A percentile compares a stretch with the other conserved stretches of the same genome.
phyloP scores from a whole-genome alignment of 2,329 filamentous ascomycete genomes.

The Dactylella cylindrospora region DNA sequence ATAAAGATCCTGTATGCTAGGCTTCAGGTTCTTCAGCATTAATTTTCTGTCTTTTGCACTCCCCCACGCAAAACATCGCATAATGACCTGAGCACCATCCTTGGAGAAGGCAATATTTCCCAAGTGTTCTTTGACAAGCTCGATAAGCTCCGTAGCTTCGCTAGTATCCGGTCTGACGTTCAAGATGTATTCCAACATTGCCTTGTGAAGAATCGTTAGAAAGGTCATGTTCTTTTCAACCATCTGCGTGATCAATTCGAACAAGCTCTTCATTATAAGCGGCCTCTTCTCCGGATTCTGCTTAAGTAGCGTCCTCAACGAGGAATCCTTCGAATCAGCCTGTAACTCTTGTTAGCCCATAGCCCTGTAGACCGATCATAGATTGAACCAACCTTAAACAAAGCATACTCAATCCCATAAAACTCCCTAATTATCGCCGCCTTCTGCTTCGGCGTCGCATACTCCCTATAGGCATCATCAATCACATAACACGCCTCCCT shows the following conservation, averaged over 20 bases:
- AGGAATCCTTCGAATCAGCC: slow-evolving; percentile 59
- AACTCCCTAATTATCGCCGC: slow-evolving; percentile 83
- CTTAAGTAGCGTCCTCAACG: slow-evolving; percentile 73
- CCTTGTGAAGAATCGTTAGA: slow-evolving; percentile 97
- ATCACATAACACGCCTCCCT: slow-evolving; percentile 96
- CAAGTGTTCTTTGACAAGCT: slow-evolving; percentile 88
- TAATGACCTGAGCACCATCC: slow-evolving; percentile 79
- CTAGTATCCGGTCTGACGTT: slow-evolving; percentile 74
- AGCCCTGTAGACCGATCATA: slow-evolving; percentile 42
- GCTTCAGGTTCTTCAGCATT: slow-evolving; percentile 85
- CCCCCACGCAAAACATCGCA: slow-evolving; percentile 77
- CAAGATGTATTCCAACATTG: slow-evolving; percentile 94
- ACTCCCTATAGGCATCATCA: slow-evolving; percentile 90
- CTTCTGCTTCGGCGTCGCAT: slow-evolving; percentile 84
- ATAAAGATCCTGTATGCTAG: slow-evolving; percentile 81
- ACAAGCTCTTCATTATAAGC: slow-evolving; percentile 80
- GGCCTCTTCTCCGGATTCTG: slow-evolving; percentile 80
- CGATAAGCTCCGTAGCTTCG: slow-evolving; percentile 83
- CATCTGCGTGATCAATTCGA: slow-evolving; percentile 84
- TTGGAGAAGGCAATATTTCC: slow-evolving; percentile 92
- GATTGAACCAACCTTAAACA: slow-evolving; percentile 61
- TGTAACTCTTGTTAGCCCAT: slow-evolving; percentile 48
- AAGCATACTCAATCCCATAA: slow-evolving; percentile 90
- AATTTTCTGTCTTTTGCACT: slow-evolving; percentile 90
- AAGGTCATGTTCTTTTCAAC: slow-evolving; percentile 95